Evolutionary conservation across 768 basidiomycete genomes (phyloP), one percentile per base, ranked within the genome.

Genomic region (Rhodotorula graminis): DNA sequence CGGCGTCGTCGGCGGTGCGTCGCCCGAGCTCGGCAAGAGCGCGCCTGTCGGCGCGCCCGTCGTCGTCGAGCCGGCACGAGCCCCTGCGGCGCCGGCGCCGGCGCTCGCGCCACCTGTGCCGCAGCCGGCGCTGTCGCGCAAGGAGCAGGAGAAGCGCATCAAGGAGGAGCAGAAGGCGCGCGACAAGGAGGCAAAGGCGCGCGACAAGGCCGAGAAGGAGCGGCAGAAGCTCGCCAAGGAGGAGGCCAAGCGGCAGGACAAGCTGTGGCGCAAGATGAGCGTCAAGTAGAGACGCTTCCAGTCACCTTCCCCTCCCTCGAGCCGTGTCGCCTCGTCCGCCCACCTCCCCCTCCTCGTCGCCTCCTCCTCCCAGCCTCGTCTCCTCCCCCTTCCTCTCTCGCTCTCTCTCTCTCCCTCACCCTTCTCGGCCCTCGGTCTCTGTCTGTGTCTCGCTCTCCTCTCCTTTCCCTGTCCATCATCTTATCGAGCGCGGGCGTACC

Each of bases 101-200:
- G 44, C 44, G 44, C 37, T 23, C 37, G 11, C 21, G 31, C 19
- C 29, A n/a, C 47, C 47, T 31, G 31, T n/a, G 31, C 19, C 7
- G 55, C 64, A 12, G 18, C 64, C 65, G 31, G 29, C 55, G 18
- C 46, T 69, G 44, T 47, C 64, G 42, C 69, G 61, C 57, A 75
- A 75, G 70, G 74, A 75, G 31, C 57, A 55, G 27, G 74, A 75
- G 58, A 63, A 64, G 67, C 61, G 61, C 7, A 19, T 57, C 37
- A 75, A 75, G 58, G 74, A 75, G 67, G 70, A 71, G 64, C 65
- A 64, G 52, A 75, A 75, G 70, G 64, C 64, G 47, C 37, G 73
- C 42, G 73, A 75, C 33, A 64, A 61, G 33, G 74, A 66, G 53
- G 67, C 53, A 11, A 70, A 75, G 58, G 33, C 29, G 52, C 59